phyloP scores from a whole-genome alignment of 164 flowering plant genomes.

The Santalum album region DNA sequence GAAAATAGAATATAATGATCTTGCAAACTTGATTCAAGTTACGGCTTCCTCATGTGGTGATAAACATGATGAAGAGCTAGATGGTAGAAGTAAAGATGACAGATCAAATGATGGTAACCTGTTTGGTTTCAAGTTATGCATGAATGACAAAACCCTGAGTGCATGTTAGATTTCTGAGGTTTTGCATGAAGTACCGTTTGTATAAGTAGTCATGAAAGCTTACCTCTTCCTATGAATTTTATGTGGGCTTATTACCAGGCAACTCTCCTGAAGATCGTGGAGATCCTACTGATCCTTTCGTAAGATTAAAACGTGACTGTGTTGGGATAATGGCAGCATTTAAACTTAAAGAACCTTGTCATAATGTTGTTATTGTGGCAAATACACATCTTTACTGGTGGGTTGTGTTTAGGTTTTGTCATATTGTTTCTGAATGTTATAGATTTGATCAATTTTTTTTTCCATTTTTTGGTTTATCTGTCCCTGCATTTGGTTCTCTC shows the following conservation, averaged over 20 bases:
- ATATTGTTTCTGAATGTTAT: too few species aligned
- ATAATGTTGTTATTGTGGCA: constrained; percentile 62
- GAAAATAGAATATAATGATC: constrained; percentile 89
- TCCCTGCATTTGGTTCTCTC: not conserved
- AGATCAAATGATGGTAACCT: constrained; percentile 23
- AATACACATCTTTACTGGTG: constrained; percentile 98
- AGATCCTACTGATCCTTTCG: constrained; percentile 79
- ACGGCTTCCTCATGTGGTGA: constrained; percentile 10
- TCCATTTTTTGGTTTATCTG: not conserved
- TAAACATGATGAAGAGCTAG: constrained; percentile 9
- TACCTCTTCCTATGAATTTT: constrained; percentile 8
- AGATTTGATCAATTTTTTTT: not conserved
- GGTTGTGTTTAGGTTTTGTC: not conserved
- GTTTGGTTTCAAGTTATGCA: too few species aligned
- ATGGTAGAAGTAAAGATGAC: constrained; percentile 10
- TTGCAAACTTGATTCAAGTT: constrained; percentile 40
- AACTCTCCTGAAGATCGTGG: constrained; percentile 29
- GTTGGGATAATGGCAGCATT: constrained; percentile 91
- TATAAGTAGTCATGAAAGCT: too few species aligned
- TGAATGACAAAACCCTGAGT: too few species aligned
- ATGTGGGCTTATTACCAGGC: constrained; percentile 27
- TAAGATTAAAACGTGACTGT: constrained; percentile 88
- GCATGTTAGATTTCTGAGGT: too few species aligned
- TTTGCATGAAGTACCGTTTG: too few species aligned
- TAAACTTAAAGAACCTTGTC: constrained; percentile 41